Conservation (phyloP, 495 filamentous ascomycete species). For the Aspergillus incahuasiensis region DNA sequence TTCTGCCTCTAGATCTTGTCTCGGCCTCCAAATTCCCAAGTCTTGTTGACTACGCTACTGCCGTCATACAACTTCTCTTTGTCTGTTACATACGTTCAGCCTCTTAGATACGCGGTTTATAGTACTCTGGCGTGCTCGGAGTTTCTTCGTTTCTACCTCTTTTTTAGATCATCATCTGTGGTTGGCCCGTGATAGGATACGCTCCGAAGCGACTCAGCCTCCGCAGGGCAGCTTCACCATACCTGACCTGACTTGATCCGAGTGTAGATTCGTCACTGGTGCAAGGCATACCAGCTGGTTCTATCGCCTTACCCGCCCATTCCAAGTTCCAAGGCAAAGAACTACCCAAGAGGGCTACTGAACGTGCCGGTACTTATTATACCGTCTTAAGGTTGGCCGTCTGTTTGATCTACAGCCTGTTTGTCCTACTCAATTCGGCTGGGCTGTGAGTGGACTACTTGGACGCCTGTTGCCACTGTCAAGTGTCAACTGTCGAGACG, state of each 20-base stretch:
- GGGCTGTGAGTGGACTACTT: slow-evolving; percentile 5
- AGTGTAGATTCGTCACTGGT: background rate
- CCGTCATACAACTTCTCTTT: background rate
- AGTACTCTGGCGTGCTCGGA: background rate
- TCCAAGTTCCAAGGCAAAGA: background rate
- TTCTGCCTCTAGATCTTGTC: slow-evolving; percentile 9
- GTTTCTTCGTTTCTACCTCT: background rate
- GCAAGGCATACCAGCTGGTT: slow-evolving; percentile 3
- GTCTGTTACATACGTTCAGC: background rate
- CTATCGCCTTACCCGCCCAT: slow-evolving; percentile 12
- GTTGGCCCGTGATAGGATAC: slow-evolving; percentile 9
- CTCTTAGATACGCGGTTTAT: background rate
- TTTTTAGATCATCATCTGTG: slow-evolving; percentile 1
- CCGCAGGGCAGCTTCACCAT: slow-evolving; percentile 2
- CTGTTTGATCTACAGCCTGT: slow-evolving; percentile 3
- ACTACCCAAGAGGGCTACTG: background rate
- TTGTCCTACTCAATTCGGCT: slow-evolving; percentile 5
- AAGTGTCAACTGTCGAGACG: slow-evolving; percentile 1
- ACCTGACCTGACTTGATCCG: background rate
- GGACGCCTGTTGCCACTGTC: slow-evolving; percentile 8
- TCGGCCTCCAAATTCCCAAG: slow-evolving; percentile 1
- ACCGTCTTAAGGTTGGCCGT: slow-evolving; percentile 2
- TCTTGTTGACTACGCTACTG: background rate
- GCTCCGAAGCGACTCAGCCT: slow-evolving; percentile 8
- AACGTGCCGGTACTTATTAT: background rate